These are phyloP conservation scores for Alternaria sp. DNA, from an alignment of 2,329 filamentous ascomycete species.

Conservation along the genomic window DNA sequence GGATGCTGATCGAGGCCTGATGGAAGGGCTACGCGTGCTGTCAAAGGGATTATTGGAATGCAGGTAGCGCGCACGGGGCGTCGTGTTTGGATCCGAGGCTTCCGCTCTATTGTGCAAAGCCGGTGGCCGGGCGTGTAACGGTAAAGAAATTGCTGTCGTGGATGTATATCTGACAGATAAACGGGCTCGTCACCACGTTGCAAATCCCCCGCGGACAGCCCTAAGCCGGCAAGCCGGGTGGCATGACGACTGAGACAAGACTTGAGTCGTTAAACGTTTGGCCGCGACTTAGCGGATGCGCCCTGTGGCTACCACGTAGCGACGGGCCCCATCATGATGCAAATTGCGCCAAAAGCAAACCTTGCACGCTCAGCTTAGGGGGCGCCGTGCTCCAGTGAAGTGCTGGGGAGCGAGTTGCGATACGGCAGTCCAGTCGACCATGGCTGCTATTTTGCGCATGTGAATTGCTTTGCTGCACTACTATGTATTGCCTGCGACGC, in stretches of 20 bases:
- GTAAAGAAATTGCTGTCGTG: background rate
- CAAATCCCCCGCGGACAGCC: conserved; percentile 11
- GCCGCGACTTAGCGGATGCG: conserved; percentile 30
- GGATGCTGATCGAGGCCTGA: conserved; percentile 9
- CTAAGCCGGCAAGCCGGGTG: conserved; percentile 13
- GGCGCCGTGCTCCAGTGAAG: conserved; percentile 2
- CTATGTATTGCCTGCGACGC: conserved; percentile 27
- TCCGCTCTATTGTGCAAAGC: conserved; percentile 4
- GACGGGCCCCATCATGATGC: conserved; percentile 32
- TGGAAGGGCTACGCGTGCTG: background rate
- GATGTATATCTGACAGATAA: background rate
- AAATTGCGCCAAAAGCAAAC: conserved; percentile 20
- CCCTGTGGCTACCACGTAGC: conserved; percentile 14
- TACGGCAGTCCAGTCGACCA: background rate
- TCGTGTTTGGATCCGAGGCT: conserved; percentile 17
- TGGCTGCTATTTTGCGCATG: conserved; percentile 9
- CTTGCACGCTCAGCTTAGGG: background rate
- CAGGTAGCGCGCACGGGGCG: background rate
- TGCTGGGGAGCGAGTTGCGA: background rate
- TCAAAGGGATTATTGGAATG: conserved; percentile 7
- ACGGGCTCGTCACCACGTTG: background rate
- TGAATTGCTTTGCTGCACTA: conserved; percentile 25
- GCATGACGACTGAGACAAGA: conserved; percentile 33
- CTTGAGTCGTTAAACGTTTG: conserved; percentile 35
- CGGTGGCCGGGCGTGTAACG: background rate